Base-by-base conservation (phyloP, 495 filamentous ascomycete genomes). In the Aspergillus olivimuriae region DNA sequence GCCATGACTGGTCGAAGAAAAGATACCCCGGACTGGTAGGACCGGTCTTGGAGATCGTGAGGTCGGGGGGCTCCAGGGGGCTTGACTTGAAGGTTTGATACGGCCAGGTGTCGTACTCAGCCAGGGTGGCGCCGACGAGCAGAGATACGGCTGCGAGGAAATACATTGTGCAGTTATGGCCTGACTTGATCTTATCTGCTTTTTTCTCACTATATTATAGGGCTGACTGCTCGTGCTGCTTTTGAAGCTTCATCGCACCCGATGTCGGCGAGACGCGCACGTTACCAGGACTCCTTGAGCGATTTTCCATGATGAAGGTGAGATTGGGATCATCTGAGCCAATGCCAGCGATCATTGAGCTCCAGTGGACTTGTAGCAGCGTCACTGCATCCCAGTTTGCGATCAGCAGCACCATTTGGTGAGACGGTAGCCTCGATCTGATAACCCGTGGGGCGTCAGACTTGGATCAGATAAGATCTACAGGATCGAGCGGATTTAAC, bases 61-160 rank as follows among this genome's bases (percentile, higher is more conserved):
- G 43, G 16, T 50, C 37, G 15, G 55, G 48, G 24, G 51, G 47
- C 23, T 51, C 39, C 50, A 44, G 50, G 12, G 48, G 37, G 15
- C 45, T 47, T n/a, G 35, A 20, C 12, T 4, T 38, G 18, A 23
- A 38, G 17, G 16, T 23, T 21, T 22, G 35, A 19, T 38, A 21
- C 19, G 35, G 35, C 35, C 35, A 38, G n/a, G 8, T 38, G 20
- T 38, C 18, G 9, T 17, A 17, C n/a, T 16, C 35, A 12, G 20
- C 9, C 17, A 11, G 12, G 9, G 17, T 4, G 35, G n/a, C 1
- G 12, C 17, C 17, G 17, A 38, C 17, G 17, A 23, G 19, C 35
- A 38, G 5, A 28, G 24, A 28, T 28, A 11, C 24, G 24, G 24
- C 24, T 28, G 24, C 11, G 24, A 28, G 24, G 24, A 28, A 28